A percentile compares a stretch with the other conserved stretches of the same genome.
Evolutionary conservation across 495 filamentous ascomycete species (phyloP).

Genomic region (Penicillium pancosmium): DNA sequence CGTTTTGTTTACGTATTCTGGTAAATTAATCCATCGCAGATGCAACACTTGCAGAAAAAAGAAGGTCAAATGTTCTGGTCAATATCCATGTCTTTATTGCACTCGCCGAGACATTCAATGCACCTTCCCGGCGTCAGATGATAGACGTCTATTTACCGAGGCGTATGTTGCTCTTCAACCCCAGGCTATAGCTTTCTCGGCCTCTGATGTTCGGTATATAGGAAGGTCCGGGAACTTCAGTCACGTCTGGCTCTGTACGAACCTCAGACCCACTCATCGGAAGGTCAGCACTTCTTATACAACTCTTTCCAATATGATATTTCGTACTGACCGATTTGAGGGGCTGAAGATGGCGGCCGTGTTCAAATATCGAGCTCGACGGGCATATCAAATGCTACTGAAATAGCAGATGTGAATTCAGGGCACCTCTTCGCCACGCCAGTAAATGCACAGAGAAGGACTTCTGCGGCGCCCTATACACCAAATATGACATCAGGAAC

Average conservation of each 20-base stretch:
- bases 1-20: neutral
- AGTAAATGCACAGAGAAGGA: neutral
- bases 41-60: constrained; percentile 11
- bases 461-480: neutral
- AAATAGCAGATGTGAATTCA: neutral
- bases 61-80: constrained; percentile 12
- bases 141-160: neutral
- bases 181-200: too few relatives aligned
- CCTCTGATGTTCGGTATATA: neutral
- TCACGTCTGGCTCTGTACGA: constrained; percentile 12
- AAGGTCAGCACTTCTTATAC: too few relatives aligned
- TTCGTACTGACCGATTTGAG: too few relatives aligned
- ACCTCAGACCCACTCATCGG: neutral
- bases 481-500: neutral
- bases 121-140: constrained; percentile 2
- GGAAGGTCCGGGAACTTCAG: constrained; percentile 9
- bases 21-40: neutral
- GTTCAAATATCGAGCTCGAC: neutral
- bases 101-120: constrained; percentile 9
- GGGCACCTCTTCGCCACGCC: neutral
- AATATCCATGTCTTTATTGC: constrained; percentile 11
- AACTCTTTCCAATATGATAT: too few relatives aligned
- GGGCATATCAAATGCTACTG: neutral
- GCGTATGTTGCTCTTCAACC: neutral
- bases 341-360: neutral